Base-by-base conservation (phyloP, 2,329 filamentous ascomycete species). In the Lachnellula subtilissima region DNA sequence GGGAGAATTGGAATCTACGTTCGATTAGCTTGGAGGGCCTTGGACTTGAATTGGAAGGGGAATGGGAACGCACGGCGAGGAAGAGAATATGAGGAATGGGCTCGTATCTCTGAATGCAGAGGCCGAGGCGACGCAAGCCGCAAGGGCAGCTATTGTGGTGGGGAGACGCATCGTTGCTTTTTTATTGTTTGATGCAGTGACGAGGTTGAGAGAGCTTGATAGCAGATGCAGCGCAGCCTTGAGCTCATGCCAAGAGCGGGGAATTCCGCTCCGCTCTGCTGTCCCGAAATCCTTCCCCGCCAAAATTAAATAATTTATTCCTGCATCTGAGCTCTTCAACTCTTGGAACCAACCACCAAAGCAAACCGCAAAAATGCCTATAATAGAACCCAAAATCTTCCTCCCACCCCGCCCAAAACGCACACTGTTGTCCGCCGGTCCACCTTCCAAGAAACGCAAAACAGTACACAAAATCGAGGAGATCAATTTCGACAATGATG, bases 11-110 rank as follows among this genome's bases (percentile, higher is more conserved):
- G 47, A 58, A 57, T 55, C 63, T 66, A 48, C 43, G 39, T 52
- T 45, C 42, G 45, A 35, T 45, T 22, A 28, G 9, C 22, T 36
- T 7, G 19, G 11, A 51, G 19, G 25, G 12, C 37, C 8, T 42
- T 39, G 25, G 2, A 32, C 9, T 32, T 32, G 9, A 32, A 11
- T 11, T 32, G 28, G 28, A 9, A 45, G 45, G 17, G 19, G 37
- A n/a, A 35, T 14, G 43, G 45, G 50, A 56, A 59, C 65, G 32
- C 64, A 69, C 65, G 56, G 53, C 6, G 63, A 64, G n/a, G 64
- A 93, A 35, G 93, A 97, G 72, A 95, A 87, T 63, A 97, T 76
- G 70, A 96, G 82, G 73, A 96, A 94, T 17, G 94, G 93, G 53
- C 90, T 92, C 2, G 92, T 91, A 73, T 96, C 87, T 61, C 83